Evolutionary conservation across 495 filamentous ascomycete genomes (phyloP).

Genomic region (Podospora pseudocomata): DNA sequence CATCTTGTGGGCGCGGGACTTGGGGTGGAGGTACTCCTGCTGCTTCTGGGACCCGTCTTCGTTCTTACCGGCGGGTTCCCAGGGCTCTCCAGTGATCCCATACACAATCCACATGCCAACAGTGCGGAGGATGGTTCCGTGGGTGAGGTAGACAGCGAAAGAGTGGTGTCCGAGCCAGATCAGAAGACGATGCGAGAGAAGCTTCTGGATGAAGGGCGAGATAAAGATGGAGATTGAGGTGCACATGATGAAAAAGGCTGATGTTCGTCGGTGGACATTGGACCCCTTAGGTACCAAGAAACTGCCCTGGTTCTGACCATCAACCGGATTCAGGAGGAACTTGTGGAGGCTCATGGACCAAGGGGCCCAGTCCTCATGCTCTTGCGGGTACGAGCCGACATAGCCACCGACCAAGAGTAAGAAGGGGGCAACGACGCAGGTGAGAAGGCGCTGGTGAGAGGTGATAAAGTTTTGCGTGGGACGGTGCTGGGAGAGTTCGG

Average conservation of each 20-base stretch:
- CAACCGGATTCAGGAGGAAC: slow-evolving; percentile 22
- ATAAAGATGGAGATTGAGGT: slow-evolving; percentile 54
- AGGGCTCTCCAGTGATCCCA: slow-evolving; percentile 51
- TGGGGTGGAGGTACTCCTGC: slow-evolving; percentile 34
- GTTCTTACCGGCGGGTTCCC: slow-evolving; percentile 35
- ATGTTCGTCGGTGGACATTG: slow-evolving; percentile 48
- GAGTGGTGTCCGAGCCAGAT: slow-evolving; percentile 65
- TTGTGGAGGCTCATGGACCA: slow-evolving; percentile 54
- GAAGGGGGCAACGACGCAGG: slow-evolving; percentile 42
- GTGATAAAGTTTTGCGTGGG: slow-evolving; percentile 50
- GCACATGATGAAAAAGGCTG: slow-evolving; percentile 54
- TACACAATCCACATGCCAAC: slow-evolving; percentile 63
- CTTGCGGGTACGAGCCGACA: slow-evolving; percentile 58
- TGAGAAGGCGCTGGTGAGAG: slow-evolving; percentile 44
- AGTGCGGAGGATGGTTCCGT: slow-evolving; percentile 60
- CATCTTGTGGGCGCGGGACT: slow-evolving; percentile 36
- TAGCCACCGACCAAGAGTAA: slow-evolving; percentile 50
- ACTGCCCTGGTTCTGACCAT: slow-evolving; percentile 32
- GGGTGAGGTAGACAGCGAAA: slow-evolving; percentile 65
- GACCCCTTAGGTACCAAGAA: slow-evolving; percentile 56
- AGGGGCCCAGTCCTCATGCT: slow-evolving; percentile 52
- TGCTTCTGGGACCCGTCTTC: slow-evolving; percentile 29
- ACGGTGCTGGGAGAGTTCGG: slow-evolving; percentile 55
- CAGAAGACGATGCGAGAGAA: slow-evolving; percentile 53
- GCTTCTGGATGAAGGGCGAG: slow-evolving; percentile 51